phyloP scores from a whole-genome alignment of 2,329 filamentous ascomycete species.

The Alternaria conjuncta region DNA sequence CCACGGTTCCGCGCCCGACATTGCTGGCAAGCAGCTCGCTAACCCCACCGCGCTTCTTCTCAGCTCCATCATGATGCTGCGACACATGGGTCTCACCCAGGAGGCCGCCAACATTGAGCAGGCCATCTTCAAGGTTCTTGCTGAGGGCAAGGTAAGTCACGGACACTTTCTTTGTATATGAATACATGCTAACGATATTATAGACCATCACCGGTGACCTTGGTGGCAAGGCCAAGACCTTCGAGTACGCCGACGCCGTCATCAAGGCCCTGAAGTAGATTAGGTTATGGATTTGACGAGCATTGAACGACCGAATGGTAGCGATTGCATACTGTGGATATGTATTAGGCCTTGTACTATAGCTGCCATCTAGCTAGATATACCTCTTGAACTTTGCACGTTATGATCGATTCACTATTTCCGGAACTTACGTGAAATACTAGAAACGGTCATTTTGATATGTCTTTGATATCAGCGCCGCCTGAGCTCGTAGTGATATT shows the following conservation, averaged over 20 bases:
- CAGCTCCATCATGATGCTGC: slow-evolving; percentile 98
- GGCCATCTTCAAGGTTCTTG: slow-evolving; percentile 92
- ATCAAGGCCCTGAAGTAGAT: slow-evolving; percentile 67
- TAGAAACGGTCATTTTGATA: background rate
- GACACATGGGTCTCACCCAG: slow-evolving; percentile 90
- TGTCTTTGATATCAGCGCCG: background rate
- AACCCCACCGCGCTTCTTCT: slow-evolving; percentile 97
- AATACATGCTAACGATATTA: slow-evolving; percentile 18
- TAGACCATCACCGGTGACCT: slow-evolving; percentile 89
- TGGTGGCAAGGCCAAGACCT: slow-evolving; percentile 93
- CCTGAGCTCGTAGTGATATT: background rate
- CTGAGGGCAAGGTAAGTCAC: slow-evolving; percentile 81
- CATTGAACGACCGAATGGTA: slow-evolving; percentile 36
- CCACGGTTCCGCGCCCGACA: slow-evolving; percentile 95
- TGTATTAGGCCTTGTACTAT: slow-evolving; percentile 48
- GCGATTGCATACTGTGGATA: slow-evolving; percentile 47
- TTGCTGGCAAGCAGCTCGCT: slow-evolving; percentile 92
- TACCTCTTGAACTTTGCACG: slow-evolving; percentile 21
- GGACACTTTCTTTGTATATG: background rate
- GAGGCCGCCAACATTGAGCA: slow-evolving; percentile 89
- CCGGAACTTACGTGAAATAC: background rate
- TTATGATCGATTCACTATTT: background rate
- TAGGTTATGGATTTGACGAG: slow-evolving; percentile 33
- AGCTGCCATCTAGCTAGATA: slow-evolving; percentile 36
- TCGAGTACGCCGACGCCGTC: slow-evolving; percentile 92